Percentiles rank a stretch among this genome's conserved stretches.
Evolutionary conservation across 2,329 filamentous ascomycete genomes (phyloP).

Genomic region (Botrytis tulipae): DNA sequence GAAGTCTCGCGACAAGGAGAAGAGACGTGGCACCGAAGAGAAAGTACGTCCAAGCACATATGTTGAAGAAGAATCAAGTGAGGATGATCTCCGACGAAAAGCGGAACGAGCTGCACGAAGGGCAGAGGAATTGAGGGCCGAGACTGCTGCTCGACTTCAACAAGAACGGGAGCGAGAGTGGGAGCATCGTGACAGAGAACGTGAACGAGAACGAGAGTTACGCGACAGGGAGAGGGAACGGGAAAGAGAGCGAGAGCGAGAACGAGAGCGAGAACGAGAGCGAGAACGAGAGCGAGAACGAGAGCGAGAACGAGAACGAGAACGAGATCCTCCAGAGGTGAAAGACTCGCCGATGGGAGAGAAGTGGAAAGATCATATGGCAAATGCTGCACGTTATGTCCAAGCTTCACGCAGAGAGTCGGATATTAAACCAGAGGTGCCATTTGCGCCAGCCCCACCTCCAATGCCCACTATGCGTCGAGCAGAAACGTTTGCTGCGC

Average conservation of each 20-base stretch:
- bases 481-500: constrained; percentile 35
- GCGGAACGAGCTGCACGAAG: constrained; percentile 32
- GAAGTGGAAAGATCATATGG: constrained; percentile 34
- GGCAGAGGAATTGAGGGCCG: constrained; percentile 30
- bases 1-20: constrained; percentile 42
- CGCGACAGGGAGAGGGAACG: background rate
- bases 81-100: constrained; percentile 26
- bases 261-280: background rate
- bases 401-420: constrained; percentile 33
- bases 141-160: constrained; percentile 12
- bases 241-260: constrained; percentile 4
- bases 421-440: constrained; percentile 16
- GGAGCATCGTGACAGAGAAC: constrained; percentile 10
- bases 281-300: background rate
- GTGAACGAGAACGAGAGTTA: background rate
- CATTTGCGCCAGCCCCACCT: constrained; percentile 16
- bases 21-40: constrained; percentile 41
- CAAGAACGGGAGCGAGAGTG: constrained; percentile 20
- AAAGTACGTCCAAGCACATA: constrained; percentile 30
- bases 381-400: constrained; percentile 36
- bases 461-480: constrained; percentile 31
- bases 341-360: constrained; percentile 26
- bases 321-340: constrained; percentile 7
- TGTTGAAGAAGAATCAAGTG: constrained; percentile 35
- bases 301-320: background rate